Evolutionary conservation across 2,329 filamentous ascomycete species (phyloP).

Genomic region (Ceratocystis harringtonii): DNA sequence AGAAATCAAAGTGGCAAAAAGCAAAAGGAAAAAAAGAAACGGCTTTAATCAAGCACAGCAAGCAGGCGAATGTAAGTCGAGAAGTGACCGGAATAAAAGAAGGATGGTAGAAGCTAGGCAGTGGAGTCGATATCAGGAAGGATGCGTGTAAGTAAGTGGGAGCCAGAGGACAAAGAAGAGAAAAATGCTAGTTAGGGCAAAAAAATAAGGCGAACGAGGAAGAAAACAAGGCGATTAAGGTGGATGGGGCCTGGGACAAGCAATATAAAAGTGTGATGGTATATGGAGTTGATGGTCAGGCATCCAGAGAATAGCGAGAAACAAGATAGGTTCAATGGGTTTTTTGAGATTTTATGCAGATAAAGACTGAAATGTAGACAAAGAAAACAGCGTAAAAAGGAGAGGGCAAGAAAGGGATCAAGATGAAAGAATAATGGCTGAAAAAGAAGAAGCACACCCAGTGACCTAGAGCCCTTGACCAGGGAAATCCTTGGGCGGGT

Average conservation of each 20-base stretch:
- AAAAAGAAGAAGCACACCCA: neutral
- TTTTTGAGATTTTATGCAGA: neutral
- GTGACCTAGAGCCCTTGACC: neutral
- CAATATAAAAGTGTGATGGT: neutral
- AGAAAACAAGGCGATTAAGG: neutral
- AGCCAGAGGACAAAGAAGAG: neutral
- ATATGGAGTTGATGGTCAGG: neutral
- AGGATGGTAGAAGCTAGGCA: neutral
- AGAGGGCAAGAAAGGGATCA: neutral
- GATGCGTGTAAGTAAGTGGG: slow-evolving; percentile 1
- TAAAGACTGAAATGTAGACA: neutral
- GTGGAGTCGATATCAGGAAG: neutral
- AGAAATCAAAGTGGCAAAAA: neutral
- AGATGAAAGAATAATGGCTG: neutral
- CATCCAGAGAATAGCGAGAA: neutral
- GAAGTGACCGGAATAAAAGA: neutral
- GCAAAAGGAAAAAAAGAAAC: neutral
- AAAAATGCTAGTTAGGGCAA: neutral
- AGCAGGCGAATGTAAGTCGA: neutral
- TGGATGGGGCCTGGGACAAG: neutral
- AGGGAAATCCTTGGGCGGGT: neutral
- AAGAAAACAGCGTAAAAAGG: neutral
- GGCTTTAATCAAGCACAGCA: neutral
- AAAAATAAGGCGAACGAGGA: neutral
- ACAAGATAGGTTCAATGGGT: neutral